Evolutionary conservation across 2,329 filamentous ascomycete species (phyloP).

Genomic region (Sclerotinia nivalis): DNA sequence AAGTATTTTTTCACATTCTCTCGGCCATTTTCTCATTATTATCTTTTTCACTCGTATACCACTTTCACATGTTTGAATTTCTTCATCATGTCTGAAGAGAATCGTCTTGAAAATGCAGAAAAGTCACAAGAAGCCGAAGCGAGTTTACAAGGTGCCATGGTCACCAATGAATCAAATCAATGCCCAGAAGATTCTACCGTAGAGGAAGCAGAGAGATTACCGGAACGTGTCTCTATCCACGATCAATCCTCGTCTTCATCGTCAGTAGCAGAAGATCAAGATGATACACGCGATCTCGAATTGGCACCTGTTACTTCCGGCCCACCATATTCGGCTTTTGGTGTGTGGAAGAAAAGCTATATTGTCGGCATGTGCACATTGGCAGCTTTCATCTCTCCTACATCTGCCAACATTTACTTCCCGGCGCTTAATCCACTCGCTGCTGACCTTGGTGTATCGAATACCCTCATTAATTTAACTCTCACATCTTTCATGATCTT

Average conservation of each 20-base stretch:
- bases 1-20: slow-evolving; percentile 2
- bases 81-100: slow-evolving; percentile 33
- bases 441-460: slow-evolving; percentile 36
- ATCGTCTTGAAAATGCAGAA: slow-evolving; percentile 29
- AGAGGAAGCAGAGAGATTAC: slow-evolving; percentile 23
- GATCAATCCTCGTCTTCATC: slow-evolving; percentile 21
- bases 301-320: slow-evolving; percentile 35
- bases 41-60: not conserved
- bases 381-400: slow-evolving; percentile 42
- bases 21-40: not conserved
- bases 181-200: slow-evolving; percentile 26
- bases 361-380: slow-evolving; percentile 55
- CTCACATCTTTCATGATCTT: slow-evolving; percentile 49
- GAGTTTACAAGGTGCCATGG: slow-evolving; percentile 26
- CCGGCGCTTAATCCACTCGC: slow-evolving; percentile 42
- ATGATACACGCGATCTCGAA: slow-evolving; percentile 37
- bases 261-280: slow-evolving; percentile 29
- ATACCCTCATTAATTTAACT: slow-evolving; percentile 40
- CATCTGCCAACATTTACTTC: slow-evolving; percentile 42
- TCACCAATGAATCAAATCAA: slow-evolving; percentile 25
- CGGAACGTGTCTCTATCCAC: slow-evolving; percentile 4
- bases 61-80: slow-evolving; percentile 26
- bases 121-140: slow-evolving; percentile 30
- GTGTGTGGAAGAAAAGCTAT: slow-evolving; percentile 48
- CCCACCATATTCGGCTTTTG: slow-evolving; percentile 40